Evolutionary conservation across 345 rosid species (phyloP), one percentile per base, ranked within the genome.

Genomic region (Bruguiera sexangula): DNA sequence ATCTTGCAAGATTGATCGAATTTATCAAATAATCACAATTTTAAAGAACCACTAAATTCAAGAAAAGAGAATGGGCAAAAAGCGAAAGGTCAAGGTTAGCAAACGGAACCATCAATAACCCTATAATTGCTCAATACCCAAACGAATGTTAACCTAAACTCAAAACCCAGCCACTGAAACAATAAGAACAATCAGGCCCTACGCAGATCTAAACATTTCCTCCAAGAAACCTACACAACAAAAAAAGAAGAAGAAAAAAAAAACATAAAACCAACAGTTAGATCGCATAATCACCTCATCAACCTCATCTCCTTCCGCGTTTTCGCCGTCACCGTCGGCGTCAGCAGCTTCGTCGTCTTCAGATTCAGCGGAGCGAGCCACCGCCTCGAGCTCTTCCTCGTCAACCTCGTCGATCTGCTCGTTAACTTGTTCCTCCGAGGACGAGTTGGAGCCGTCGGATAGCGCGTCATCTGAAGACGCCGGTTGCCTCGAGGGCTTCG

Each of bases 351-450:
- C 82, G n/a, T 90, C 91, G 0, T 83, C 92, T 52, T 87, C 96
- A 60, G 96, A 88, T 50, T 73, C 91, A 6, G 85, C 96, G 26
- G 95, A 76, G 70, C 97, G 96, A 78, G 89, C 96, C 27, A 94
- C 97, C 65, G 96, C 97, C 75, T 94, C 92, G n/a, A 94, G 85
- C 86, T 94, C 98, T 75, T 94, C 97, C 66, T 91, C 97, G 21
- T 91, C 98, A 53, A 85, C 97, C 8, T 82, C 87, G 76, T 82
- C 79, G 77, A 81, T 70, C 82, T 85, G 91, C 46, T 88, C 86
- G 84, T 91, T 82, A 60, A 81, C 65, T 43, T 69, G 88, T 78
- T 89, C 92, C 73, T 85, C 91, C 68, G 82, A 88, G 1, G 93
- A 90, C 22, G 93, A 86, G 69, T 65, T 76, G 68, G 86, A 84